A percentile compares a stretch with the other conserved stretches of the same genome.
Conservation (phyloP, 345 rosid species). For the Populus alba region DNA sequence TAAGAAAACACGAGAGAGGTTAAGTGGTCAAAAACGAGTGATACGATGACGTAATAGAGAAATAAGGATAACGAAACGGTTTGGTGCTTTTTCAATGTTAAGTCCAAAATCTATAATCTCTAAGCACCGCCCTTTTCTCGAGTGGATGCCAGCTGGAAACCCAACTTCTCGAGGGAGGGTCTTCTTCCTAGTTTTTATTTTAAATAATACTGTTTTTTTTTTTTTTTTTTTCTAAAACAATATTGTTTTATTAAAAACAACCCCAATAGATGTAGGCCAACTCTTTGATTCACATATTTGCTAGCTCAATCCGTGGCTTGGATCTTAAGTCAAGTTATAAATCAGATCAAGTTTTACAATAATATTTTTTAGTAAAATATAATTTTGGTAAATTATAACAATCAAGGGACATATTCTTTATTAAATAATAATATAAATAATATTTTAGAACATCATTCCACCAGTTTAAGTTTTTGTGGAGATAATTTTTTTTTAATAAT, state of each 20-base stretch:
- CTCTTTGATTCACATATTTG: fast-evolving
- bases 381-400: too few species aligned
- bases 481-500: too few species aligned
- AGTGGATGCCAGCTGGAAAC: neutral
- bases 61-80: neutral
- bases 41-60: neutral
- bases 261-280: fast-evolving
- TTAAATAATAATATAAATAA: too few species aligned
- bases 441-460: too few species aligned
- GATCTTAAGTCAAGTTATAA: too few species aligned
- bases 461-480: fast-evolving
- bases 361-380: too few species aligned
- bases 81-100: neutral
- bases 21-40: neutral
- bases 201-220: too few species aligned
- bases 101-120: neutral
- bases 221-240: too few species aligned
- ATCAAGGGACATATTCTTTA: too few species aligned
- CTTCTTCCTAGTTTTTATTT: neutral
- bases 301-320: fast-evolving
- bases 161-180: neutral
- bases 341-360: too few species aligned
- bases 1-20: neutral
- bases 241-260: too few species aligned
- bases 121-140: conserved; percentile 5